Evolutionary conservation across 176 grass and related monocot species (phyloP).

Genomic region (Dactylis glomerata): DNA sequence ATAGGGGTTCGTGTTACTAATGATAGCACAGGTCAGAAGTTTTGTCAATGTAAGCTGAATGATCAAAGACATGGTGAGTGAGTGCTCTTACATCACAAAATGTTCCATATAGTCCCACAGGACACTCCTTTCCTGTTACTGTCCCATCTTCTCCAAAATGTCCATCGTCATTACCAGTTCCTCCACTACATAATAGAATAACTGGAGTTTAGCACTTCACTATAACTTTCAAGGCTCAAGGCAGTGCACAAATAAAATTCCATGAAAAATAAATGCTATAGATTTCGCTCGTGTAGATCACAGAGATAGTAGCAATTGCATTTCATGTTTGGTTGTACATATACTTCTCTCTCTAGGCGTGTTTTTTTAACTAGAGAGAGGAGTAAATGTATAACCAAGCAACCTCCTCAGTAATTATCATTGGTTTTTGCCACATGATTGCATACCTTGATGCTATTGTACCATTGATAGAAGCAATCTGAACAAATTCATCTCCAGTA

Average conservation of each 20-base stretch:
- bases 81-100: conserved; percentile 75
- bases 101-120: conserved; percentile 84
- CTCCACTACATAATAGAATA: conserved; percentile 62
- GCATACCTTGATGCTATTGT: conserved; percentile 76
- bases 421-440: background rate
- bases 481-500: conserved; percentile 92
- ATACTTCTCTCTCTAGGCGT: background rate
- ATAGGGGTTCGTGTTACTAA: background rate
- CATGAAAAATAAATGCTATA: conserved; percentile 2
- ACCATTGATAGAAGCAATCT: conserved; percentile 89
- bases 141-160: conserved; percentile 70
- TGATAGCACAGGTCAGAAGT: background rate
- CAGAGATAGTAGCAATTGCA: background rate
- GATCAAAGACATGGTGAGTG: conserved; percentile 9
- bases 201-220: conserved; percentile 7
- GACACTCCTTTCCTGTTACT: conserved; percentile 83
- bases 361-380: background rate
- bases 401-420: conserved; percentile 24
- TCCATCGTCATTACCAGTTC: conserved; percentile 68
- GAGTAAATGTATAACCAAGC: conserved; percentile 11
- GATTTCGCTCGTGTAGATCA: background rate
- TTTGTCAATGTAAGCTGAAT: conserved; percentile 2
- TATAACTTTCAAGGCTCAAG: background rate
- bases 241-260: background rate
- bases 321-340: background rate